Percentiles rank a stretch among this genome's conserved stretches.
These are phyloP conservation scores for Fusarium nematophilum DNA, from an alignment of 2,329 filamentous ascomycete species.

Conservation along the genomic window DNA sequence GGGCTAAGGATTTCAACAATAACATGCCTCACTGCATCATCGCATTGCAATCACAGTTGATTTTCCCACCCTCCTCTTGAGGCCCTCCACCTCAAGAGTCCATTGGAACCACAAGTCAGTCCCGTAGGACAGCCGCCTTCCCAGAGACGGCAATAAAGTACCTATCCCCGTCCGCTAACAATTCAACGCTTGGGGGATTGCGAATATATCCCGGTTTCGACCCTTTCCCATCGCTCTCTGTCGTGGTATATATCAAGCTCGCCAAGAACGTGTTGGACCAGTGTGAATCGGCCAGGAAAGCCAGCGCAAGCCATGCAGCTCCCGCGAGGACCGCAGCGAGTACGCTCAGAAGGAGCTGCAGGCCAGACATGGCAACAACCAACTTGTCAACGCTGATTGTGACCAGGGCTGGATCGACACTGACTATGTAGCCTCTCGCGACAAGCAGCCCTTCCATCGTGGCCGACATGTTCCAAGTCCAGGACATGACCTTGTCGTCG, in stretches of 20 bases:
- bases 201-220: slow-evolving; percentile 24
- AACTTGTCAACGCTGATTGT: slow-evolving; percentile 24
- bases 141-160: neutral
- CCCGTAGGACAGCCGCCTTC: neutral
- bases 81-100: no score
- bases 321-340: slow-evolving; percentile 11
- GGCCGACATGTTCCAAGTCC: neutral
- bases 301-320: slow-evolving; percentile 14
- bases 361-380: slow-evolving; percentile 27
- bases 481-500: slow-evolving; percentile 9
- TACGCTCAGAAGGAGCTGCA: slow-evolving; percentile 20
- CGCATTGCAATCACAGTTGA: no score
- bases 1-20: no score
- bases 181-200: neutral
- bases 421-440: slow-evolving; percentile 20
- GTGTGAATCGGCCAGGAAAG: slow-evolving; percentile 18
- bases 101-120: no score
- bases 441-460: neutral
- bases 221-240: neutral
- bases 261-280: slow-evolving; percentile 26
- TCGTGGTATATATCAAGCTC: slow-evolving; percentile 23
- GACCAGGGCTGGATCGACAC: slow-evolving; percentile 22
- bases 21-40: no score
- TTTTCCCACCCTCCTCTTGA: no score
- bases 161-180: neutral